These are phyloP conservation scores for Halenospora varia DNA, from an alignment of 495 filamentous ascomycete genomes.

Conservation along the genomic window DNA sequence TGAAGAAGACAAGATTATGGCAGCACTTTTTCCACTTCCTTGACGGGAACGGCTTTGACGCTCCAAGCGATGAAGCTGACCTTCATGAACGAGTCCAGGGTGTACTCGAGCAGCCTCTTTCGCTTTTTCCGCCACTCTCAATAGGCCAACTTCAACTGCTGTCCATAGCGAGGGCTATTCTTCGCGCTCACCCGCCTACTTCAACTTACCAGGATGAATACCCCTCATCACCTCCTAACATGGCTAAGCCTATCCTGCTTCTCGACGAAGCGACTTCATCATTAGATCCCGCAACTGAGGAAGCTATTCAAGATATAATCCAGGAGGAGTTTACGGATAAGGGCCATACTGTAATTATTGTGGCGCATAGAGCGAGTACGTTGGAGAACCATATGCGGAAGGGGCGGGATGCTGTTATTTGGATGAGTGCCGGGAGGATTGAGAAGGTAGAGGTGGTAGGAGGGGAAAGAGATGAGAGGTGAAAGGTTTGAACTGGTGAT, in stretches of 20 bases:
- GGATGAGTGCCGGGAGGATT: conserved; percentile 29
- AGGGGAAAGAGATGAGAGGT: not conserved
- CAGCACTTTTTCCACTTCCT: conserved; percentile 26
- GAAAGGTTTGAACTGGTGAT: too few species aligned
- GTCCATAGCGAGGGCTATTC: conserved; percentile 56
- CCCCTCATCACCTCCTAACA: not conserved
- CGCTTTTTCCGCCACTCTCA: conserved; percentile 49
- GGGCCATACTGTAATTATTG: conserved; percentile 50
- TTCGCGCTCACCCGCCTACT: conserved; percentile 29
- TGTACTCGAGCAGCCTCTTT: conserved; percentile 40
- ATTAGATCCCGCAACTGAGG: conserved; percentile 55
- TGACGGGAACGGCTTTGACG: too few species aligned
- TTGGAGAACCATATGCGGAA: conserved; percentile 11
- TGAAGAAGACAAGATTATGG: conserved; percentile 15
- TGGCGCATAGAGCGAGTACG: conserved; percentile 46
- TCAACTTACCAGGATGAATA: not conserved
- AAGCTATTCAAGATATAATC: conserved; percentile 53
- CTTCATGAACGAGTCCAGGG: too few species aligned
- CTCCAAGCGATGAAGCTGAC: too few species aligned
- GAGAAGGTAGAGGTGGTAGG: not conserved
- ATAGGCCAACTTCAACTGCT: conserved; percentile 64
- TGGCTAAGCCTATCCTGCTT: conserved; percentile 23
- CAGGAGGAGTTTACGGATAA: conserved; percentile 46
- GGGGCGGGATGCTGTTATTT: conserved; percentile 28
- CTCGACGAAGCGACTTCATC: conserved; percentile 35